These are phyloP conservation scores for Epichloe elymi DNA, from an alignment of 2,329 filamentous ascomycete genomes.

Conservation along the genomic window DNA sequence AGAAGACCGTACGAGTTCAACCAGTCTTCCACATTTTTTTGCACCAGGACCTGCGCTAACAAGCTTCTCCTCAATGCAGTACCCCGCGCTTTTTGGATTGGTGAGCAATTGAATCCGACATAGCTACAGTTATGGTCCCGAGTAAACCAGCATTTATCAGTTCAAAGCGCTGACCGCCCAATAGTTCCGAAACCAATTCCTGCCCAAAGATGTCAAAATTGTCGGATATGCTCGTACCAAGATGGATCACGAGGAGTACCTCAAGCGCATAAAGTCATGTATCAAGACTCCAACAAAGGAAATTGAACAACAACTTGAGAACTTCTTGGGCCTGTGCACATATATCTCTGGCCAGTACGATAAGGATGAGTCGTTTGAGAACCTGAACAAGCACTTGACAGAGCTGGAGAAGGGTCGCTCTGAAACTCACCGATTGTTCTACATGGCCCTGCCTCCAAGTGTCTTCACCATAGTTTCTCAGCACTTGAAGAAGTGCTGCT, in stretches of 20 bases:
- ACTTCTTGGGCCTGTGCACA: conserved; percentile 77
- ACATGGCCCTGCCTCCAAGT: conserved; percentile 96
- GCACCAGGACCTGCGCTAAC: conserved; percentile 9
- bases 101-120: conserved; percentile 41
- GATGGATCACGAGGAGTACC: conserved; percentile 95
- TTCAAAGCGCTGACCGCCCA: background rate
- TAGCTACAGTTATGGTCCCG: background rate
- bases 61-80: conserved; percentile 37
- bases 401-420: conserved; percentile 70
- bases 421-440: conserved; percentile 88
- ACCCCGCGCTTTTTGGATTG: conserved; percentile 92
- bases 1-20: conserved; percentile 71
- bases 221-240: conserved; percentile 98
- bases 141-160: background rate
- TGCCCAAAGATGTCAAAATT: conserved; percentile 91
- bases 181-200: conserved; percentile 97
- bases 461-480: conserved; percentile 97
- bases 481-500: conserved; percentile 94
- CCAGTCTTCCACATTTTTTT: background rate
- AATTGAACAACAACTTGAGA: conserved; percentile 84
- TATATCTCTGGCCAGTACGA: conserved; percentile 98
- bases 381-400: conserved; percentile 73
- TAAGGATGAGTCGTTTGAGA: conserved; percentile 84
- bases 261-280: conserved; percentile 89
- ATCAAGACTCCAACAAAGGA: conserved; percentile 99